These are phyloP conservation scores for Gossypium longicalyx DNA, from an alignment of 345 rosid genomes.

Conservation along the genomic window DNA sequence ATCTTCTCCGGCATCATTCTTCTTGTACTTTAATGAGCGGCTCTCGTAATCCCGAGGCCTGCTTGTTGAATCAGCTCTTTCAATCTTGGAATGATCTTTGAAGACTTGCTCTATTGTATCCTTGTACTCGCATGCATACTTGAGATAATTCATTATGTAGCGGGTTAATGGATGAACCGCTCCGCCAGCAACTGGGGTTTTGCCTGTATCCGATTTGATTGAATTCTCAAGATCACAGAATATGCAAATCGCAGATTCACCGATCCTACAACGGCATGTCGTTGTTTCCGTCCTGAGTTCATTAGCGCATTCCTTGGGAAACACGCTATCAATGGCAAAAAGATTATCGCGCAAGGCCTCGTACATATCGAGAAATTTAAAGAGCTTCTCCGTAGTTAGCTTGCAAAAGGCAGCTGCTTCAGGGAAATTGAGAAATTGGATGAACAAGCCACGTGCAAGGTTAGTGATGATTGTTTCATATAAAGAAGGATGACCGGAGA, in stretches of 20 bases:
- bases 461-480: slow-evolving; percentile 43
- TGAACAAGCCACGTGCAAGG: slow-evolving; percentile 45
- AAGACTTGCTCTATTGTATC: slow-evolving; percentile 79
- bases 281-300: slow-evolving; percentile 52
- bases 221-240: slow-evolving; percentile 74
- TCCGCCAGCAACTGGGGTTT: slow-evolving; percentile 74
- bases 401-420: slow-evolving; percentile 73
- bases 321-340: slow-evolving; percentile 35
- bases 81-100: slow-evolving; percentile 62
- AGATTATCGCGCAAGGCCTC: slow-evolving; percentile 62
- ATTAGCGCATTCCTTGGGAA: slow-evolving; percentile 35
- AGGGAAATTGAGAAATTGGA: slow-evolving; percentile 67
- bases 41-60: slow-evolving; percentile 27
- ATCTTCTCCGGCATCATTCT: slow-evolving; percentile 10
- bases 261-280: slow-evolving; percentile 53
- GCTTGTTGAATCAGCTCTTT: slow-evolving; percentile 53
- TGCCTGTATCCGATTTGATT: slow-evolving; percentile 62
- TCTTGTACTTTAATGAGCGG: background rate
- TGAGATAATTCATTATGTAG: slow-evolving; percentile 80
- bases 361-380: slow-evolving; percentile 75
- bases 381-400: slow-evolving; percentile 66
- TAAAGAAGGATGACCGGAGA: slow-evolving; percentile 27
- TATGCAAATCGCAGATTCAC: slow-evolving; percentile 63
- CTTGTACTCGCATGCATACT: slow-evolving; percentile 72
- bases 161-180: slow-evolving; percentile 88